Base-by-base conservation (phyloP, 768 basidiomycete genomes). In the Suillus spraguei region DNA sequence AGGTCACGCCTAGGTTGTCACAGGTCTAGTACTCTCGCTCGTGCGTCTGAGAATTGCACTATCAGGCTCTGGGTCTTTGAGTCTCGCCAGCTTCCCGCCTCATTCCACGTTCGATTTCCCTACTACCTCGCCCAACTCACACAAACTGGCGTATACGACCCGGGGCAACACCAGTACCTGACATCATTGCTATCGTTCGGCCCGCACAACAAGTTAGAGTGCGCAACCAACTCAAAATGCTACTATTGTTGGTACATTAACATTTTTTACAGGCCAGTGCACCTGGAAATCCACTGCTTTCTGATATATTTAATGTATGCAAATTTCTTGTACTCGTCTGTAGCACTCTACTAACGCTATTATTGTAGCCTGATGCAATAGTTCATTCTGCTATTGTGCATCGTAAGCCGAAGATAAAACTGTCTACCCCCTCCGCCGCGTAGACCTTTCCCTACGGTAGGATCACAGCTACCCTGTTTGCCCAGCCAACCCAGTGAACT, bases 61-160 rank as follows among this genome's bases (percentile, higher is more conserved):
- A 33, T 52, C 28, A 52, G 33, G 8, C 32, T 52, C 17, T 52
- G 50, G 50, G 49, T 11, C 20, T 35, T 54, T 11, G 33, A 35
- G 53, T 35, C 53, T 33, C 52, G 52, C 33, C 53, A 54, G 53
- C 33, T 54, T 20, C 53, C 36, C 7, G 20, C 53, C n/a, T 54
- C 53, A n/a, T 35, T 54, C 53, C 2, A 54, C 5, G 3, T 35
- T 35, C n/a, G 3, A 13, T 2, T 3, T 24, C 2, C 13, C 2
- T 8, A 17, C 28, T 3, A 2, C 28, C 28, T 50, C 52, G 14
- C 52, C 52, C 4, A 10, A 53, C 52, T 35, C 33, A 5, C 33
- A 9, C 33, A 33, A 53, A 53, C 20, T 53, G 10, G 20, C 20
- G 3, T 53, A 53, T 11, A 35, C 52, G 11, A 11, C 46, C 5